These are phyloP conservation scores for Pseudocercospora cruenta DNA, from an alignment of 2,329 filamentous ascomycete genomes.

Conservation along the genomic window DNA sequence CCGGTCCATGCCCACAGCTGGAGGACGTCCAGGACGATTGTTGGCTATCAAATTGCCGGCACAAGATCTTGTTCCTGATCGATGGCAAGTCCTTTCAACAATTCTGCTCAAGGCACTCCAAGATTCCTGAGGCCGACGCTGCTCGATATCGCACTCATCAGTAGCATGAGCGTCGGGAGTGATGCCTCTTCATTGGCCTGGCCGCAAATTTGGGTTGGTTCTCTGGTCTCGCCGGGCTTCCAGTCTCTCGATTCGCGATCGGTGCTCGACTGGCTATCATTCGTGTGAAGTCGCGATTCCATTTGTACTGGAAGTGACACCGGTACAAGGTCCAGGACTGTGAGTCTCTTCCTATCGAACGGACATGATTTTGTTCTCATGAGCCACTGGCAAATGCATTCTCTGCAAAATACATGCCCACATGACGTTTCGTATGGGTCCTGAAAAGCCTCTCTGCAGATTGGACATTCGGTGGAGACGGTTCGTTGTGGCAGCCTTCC, in stretches of 20 bases:
- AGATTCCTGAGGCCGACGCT: no score
- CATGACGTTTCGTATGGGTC: neutral
- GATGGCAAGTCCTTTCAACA: no score
- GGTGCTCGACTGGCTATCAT: neutral
- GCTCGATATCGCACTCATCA: neutral
- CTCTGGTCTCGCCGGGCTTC: neutral
- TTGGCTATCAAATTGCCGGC: no score
- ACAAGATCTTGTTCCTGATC: no score
- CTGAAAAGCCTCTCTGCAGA: neutral
- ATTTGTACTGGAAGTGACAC: neutral
- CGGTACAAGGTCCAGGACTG: neutral
- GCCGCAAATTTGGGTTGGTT: neutral
- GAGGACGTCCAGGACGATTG: no score
- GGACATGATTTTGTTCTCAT: neutral
- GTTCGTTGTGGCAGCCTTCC: neutral
- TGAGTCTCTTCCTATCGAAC: neutral
- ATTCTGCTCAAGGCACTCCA: no score
- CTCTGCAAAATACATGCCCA: neutral
- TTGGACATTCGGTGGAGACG: neutral
- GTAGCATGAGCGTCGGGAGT: neutral
- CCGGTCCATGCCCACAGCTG: no score
- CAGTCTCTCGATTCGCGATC: neutral
- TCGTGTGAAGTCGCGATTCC: neutral
- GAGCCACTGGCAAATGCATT: slow-evolving; percentile 4
- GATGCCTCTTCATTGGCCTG: neutral